Conservation (phyloP, 192 early-diverging fungal species). For the Backusella australiensis region DNA sequence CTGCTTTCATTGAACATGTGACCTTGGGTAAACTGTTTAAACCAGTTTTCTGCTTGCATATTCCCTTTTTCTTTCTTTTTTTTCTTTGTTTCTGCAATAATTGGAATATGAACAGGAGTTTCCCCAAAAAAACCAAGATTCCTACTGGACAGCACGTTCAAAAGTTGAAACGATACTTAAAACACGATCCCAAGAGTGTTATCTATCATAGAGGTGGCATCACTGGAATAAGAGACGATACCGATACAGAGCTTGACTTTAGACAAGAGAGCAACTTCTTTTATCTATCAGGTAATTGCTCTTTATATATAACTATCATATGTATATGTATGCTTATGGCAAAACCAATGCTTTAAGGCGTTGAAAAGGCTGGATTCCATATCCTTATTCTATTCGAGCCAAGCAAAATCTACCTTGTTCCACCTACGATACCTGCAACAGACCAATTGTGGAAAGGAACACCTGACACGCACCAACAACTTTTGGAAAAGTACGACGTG, state of each 20-base stretch:
- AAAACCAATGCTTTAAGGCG: slow-evolving; percentile 43
- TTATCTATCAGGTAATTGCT: slow-evolving; percentile 69
- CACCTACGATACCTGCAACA: slow-evolving; percentile 62
- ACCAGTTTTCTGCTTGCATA: not conserved
- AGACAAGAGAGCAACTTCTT: slow-evolving; percentile 89
- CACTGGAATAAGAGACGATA: slow-evolving; percentile 49
- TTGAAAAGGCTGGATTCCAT: slow-evolving; percentile 72
- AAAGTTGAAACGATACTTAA: slow-evolving; percentile 14
- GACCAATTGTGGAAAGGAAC: slow-evolving; percentile 85
- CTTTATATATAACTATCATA: slow-evolving; percentile 17
- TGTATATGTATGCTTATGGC: not conserved
- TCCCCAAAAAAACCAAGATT: not conserved
- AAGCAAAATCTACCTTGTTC: slow-evolving; percentile 60
- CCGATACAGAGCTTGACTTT: slow-evolving; percentile 66
- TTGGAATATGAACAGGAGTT: not conserved
- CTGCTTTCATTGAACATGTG: not conserved
- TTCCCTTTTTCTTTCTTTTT: slow-evolving; percentile 2
- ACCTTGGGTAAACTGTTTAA: not conserved
- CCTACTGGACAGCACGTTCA: slow-evolving; percentile 29
- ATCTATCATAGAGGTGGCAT: slow-evolving; percentile 48
- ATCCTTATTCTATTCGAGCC: slow-evolving; percentile 69
- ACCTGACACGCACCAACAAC: slow-evolving; percentile 55
- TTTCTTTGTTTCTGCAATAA: not conserved
- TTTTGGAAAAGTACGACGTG: slow-evolving; percentile 60
- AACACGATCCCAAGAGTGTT: not conserved